Base-by-base conservation (phyloP, 208 protist genomes). In the Eutreptiella sp. region DNA sequence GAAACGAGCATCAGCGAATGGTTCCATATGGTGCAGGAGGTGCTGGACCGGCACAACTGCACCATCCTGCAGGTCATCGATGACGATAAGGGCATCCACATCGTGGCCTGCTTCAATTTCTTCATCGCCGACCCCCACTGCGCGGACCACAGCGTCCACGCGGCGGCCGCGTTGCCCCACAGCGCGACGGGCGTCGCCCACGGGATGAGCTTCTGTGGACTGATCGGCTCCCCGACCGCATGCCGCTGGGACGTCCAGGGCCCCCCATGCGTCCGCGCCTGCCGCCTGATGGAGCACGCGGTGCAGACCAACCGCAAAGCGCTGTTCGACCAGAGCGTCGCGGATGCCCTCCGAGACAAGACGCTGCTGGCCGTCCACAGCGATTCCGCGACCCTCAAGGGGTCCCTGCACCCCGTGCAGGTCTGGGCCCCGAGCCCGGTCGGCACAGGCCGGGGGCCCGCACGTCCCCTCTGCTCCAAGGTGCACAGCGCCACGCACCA, bases 31-130 rank as follows among this genome's bases (percentile, higher is more conserved):
- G 43, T 48, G 19, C 23, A 29, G 19, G 21, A n/a, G 19, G 43
- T 48, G 9, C 5, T 48, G 43, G 5, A 5, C 9, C 9, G 26
- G 16, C 23, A 29, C 23, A n/a, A 24, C 7, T 48, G 43, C 43
- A 27, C 9, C 23, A 24, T 48, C 7, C 19, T 48, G 21, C 43
- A 48, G 26, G 26, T 48, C 9, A 21, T 11, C 9, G 9, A 48
- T n/a, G 43, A 48, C 43, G 43, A 48, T 23, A 48, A 48, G 43
- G 43, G 43, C 7, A 27, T n/a, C 19, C 43, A 48, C 43, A 48
- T 48, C 23, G 43, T 48, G 9, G 43, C 43, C 9, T 14, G 19
- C 16, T 29, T 48, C 19, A 48, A 48, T 23, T 23, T 48, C 19
- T 48, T 28, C 43, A 14, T 48, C 43, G 26, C 26, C 19, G 43